A percentile compares a stretch with the other conserved stretches of the same genome.
Conservation (phyloP, 257 asterid genomes). For the Gardenia jasminoides region DNA sequence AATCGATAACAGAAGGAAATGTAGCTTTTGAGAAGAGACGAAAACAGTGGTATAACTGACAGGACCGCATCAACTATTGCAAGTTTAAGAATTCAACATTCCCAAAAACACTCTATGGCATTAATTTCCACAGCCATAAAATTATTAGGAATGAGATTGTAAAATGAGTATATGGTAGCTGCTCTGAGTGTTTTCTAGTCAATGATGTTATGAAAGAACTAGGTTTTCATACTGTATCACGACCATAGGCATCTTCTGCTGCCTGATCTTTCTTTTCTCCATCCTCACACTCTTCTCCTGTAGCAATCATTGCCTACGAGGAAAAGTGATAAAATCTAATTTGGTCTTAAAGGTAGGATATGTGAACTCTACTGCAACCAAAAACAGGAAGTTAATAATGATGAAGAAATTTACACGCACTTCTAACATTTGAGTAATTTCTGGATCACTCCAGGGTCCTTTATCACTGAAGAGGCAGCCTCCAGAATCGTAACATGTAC, state of each 20-base stretch:
- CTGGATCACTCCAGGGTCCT: slow-evolving; percentile 82
- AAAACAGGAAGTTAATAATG: not conserved
- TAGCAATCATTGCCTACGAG: slow-evolving; percentile 41
- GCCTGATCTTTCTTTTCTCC: not conserved
- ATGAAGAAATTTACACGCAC: slow-evolving; percentile 20
- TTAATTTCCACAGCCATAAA: not conserved
- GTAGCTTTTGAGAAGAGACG: not conserved
- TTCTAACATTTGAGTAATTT: slow-evolving; percentile 44
- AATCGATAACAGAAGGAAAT: too few relatives aligned
- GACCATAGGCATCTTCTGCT: slow-evolving; percentile 18
- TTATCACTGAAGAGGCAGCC: slow-evolving; percentile 67
- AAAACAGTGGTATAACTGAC: not conserved
- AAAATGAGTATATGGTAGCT: too few relatives aligned
- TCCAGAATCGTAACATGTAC: slow-evolving; percentile 53
- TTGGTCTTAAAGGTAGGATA: not conserved
- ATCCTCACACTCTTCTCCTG: slow-evolving; percentile 30
- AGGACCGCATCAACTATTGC: not conserved
- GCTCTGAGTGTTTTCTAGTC: not conserved
- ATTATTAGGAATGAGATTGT: not conserved
- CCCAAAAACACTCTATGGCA: not conserved
- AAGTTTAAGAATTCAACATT: too few relatives aligned
- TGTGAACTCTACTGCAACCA: not conserved
- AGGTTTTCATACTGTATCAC: slow-evolving; percentile 31
- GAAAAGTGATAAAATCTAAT: not conserved
- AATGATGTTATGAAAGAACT: not conserved